phyloP scores from a whole-genome alignment of 306 rosid species.

The Dryas octopetala region DNA sequence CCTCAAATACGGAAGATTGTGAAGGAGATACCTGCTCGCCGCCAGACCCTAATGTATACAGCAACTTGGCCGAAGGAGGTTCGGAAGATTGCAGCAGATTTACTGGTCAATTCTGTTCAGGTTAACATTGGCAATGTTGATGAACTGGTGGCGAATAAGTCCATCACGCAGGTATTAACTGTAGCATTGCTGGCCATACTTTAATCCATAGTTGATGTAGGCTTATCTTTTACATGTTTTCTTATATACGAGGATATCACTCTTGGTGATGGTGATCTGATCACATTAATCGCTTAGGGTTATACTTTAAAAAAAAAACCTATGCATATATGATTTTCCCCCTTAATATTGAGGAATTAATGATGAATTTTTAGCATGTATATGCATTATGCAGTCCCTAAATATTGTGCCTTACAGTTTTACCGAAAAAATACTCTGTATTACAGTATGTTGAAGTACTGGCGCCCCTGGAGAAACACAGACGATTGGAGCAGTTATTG shows the following conservation, averaged over 20 bases:
- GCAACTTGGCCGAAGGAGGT: slow-evolving; percentile 99
- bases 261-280: not conserved
- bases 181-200: slow-evolving; percentile 1
- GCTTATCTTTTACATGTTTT: not conserved
- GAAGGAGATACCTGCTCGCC: slow-evolving; percentile 86
- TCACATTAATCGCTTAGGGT: not conserved
- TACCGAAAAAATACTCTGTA: slow-evolving; percentile 6
- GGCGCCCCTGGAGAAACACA: slow-evolving; percentile 70
- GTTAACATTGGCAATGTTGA: slow-evolving; percentile 97
- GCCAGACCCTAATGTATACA: slow-evolving; percentile 98
- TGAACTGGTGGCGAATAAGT: slow-evolving; percentile 95
- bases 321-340: not conserved
- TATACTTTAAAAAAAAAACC: not conserved
- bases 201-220: not conserved
- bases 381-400: slow-evolving; percentile 14
- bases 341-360: not conserved
- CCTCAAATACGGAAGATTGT: slow-evolving; percentile 98
- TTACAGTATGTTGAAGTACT: slow-evolving; percentile 83
- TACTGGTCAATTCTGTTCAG: slow-evolving; percentile 87
- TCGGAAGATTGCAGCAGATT: slow-evolving; percentile 95
- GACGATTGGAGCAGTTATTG: slow-evolving; percentile 80
- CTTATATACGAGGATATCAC: not conserved
- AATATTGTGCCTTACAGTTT: not conserved
- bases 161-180: slow-evolving; percentile 83
- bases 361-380: not conserved